These are phyloP conservation scores for Colletotrichum eleusines DNA, from an alignment of 2,329 filamentous ascomycete species.

Conservation along the genomic window DNA sequence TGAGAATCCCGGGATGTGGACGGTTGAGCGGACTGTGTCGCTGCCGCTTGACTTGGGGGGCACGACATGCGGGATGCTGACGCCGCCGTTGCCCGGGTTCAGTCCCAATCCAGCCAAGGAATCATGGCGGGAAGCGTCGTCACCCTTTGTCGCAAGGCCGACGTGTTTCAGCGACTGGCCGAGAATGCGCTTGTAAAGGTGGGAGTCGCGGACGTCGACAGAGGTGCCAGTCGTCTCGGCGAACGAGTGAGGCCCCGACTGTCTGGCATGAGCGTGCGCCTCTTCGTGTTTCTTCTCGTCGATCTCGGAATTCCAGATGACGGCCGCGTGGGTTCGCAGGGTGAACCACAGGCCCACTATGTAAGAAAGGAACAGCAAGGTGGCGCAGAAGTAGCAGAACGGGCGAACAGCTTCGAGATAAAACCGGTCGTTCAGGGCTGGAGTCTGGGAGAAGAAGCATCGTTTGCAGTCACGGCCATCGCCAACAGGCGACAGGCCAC, in stretches of 20 bases:
- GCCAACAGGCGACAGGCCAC: constrained; percentile 48
- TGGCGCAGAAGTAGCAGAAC: constrained; percentile 90
- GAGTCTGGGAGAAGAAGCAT: constrained; percentile 92
- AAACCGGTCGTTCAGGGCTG: constrained; percentile 87
- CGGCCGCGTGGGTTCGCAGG: constrained; percentile 91
- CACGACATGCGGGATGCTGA: constrained; percentile 76
- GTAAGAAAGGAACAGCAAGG: constrained; percentile 91
- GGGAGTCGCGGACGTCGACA: constrained; percentile 83
- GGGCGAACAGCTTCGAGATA: constrained; percentile 91
- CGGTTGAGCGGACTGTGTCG: constrained; percentile 55
- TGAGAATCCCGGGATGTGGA: constrained; percentile 77
- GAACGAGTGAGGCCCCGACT: constrained; percentile 53
- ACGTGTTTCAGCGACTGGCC: constrained; percentile 90
- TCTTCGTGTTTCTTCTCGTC: constrained; percentile 81
- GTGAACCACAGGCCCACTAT: constrained; percentile 96
- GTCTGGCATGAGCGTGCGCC: constrained; percentile 48
- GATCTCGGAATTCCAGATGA: constrained; percentile 92
- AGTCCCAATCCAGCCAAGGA: constrained; percentile 48
- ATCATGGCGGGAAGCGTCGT: constrained; percentile 56
- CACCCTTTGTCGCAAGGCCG: constrained; percentile 71
- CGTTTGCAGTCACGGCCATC: constrained; percentile 82
- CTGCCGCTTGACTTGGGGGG: constrained; percentile 73
- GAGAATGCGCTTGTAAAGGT: constrained; percentile 92
- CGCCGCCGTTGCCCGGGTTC: constrained; percentile 56
- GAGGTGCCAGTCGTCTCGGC: constrained; percentile 62